Evolutionary conservation across 1,284 basidiomycete genomes (phyloP).

Genomic region (Boletus sp.): DNA sequence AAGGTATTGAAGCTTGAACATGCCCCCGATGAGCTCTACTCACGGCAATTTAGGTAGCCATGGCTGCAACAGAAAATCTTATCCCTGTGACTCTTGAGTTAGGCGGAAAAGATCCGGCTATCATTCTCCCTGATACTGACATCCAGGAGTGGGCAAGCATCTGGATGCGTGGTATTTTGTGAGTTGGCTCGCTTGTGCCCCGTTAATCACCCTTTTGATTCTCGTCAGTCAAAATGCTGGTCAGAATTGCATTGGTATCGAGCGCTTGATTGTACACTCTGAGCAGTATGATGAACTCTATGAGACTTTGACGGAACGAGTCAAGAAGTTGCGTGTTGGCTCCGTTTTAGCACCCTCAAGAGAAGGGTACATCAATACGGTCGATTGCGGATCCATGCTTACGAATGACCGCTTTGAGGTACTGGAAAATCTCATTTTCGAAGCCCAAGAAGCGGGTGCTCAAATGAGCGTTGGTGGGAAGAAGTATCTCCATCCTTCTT

Average conservation of each 20-base stretch:
- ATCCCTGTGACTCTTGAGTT: slow-evolving; percentile 90
- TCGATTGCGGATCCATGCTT: slow-evolving; percentile 85
- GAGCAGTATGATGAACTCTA: slow-evolving; percentile 74
- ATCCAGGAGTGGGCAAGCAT: slow-evolving; percentile 65
- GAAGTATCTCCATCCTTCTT: slow-evolving; percentile 60
- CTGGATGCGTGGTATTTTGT: slow-evolving; percentile 88
- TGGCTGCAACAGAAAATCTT: slow-evolving; percentile 79
- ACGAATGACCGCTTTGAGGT: slow-evolving; percentile 62
- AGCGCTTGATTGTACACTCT: slow-evolving; percentile 83
- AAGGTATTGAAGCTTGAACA: slow-evolving; percentile 48
- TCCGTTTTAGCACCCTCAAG: slow-evolving; percentile 59
- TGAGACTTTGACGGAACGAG: slow-evolving; percentile 58
- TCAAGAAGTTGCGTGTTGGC: slow-evolving; percentile 65
- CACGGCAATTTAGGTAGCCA: slow-evolving; percentile 54
- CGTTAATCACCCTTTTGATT: not conserved
- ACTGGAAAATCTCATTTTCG: slow-evolving; percentile 67
- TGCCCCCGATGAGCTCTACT: not conserved
- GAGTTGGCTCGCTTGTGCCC: slow-evolving; percentile 34
- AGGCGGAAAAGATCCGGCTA: slow-evolving; percentile 80
- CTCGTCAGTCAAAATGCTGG: slow-evolving; percentile 77
- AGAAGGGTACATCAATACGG: slow-evolving; percentile 63
- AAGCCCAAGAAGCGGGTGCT: slow-evolving; percentile 74
- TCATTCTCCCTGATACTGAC: slow-evolving; percentile 72
- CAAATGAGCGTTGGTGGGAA: slow-evolving; percentile 65
- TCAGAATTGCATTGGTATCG: slow-evolving; percentile 97